A percentile compares a stretch with the other conserved stretches of the same genome.
These are phyloP conservation scores for Venturia nashicola DNA, from an alignment of 2,329 filamentous ascomycete genomes.

Conservation along the genomic window DNA sequence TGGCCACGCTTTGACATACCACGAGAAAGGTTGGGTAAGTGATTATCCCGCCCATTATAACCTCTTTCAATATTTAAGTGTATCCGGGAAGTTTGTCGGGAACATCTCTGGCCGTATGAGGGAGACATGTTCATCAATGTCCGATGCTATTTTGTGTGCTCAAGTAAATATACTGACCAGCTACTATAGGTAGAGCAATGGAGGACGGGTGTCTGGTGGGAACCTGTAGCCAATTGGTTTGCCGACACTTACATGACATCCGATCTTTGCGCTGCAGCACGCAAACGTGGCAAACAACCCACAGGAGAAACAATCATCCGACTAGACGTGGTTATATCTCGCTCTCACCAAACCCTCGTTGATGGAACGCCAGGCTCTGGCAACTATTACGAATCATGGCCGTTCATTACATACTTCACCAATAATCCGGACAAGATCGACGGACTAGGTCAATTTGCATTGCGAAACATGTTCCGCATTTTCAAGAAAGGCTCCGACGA, in stretches of 20 bases:
- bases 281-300: constrained; percentile 24
- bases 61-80: neutral
- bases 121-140: neutral
- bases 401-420: constrained; percentile 36
- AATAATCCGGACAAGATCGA: constrained; percentile 34
- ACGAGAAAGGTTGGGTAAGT: constrained; percentile 16
- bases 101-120: neutral
- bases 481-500: constrained; percentile 36
- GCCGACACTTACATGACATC: constrained; percentile 38
- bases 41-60: neutral
- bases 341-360: constrained; percentile 37
- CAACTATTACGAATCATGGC: constrained; percentile 43
- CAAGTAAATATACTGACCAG: neutral
- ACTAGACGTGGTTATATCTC: constrained; percentile 33
- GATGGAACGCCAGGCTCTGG: constrained; percentile 25
- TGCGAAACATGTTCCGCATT: constrained; percentile 24
- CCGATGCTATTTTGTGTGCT: neutral
- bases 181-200: constrained; percentile 26
- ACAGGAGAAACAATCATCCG: constrained; percentile 29
- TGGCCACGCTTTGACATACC: constrained; percentile 37
- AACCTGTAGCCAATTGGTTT: constrained; percentile 38
- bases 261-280: constrained; percentile 28
- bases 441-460: constrained; percentile 14
- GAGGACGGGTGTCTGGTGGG: constrained; percentile 39
- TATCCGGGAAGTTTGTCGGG: neutral